Conservation (phyloP, 106 monocot species). For the Chionographis japonica region DNA sequence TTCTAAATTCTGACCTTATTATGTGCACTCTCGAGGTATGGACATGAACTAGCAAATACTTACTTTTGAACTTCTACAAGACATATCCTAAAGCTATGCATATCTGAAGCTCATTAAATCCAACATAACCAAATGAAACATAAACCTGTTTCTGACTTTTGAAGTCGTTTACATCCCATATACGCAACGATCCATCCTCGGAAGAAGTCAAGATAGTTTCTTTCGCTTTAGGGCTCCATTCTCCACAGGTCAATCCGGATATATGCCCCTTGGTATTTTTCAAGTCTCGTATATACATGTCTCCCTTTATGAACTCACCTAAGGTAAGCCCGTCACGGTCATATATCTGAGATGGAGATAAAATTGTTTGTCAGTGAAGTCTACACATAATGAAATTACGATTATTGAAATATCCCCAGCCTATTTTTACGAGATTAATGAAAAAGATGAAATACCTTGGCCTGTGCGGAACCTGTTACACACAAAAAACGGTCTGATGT, state of each 20-base stretch:
- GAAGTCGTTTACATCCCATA: constrained; percentile 96
- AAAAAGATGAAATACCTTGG: constrained; percentile 52
- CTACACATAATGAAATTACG: neutral
- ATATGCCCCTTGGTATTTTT: constrained; percentile 99
- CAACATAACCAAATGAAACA: neutral
- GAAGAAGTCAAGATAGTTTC: constrained; percentile 92
- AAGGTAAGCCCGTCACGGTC: constrained; percentile 93
- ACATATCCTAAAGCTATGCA: neutral
- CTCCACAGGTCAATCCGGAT: constrained; percentile 89
- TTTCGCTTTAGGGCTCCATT: constrained; percentile 93
- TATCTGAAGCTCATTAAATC: neutral
- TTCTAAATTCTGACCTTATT: too few relatives aligned
- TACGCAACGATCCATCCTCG: constrained; percentile 93
- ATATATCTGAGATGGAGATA: constrained; percentile 71
- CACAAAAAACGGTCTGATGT: constrained; percentile 84
- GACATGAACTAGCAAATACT: too few relatives aligned
- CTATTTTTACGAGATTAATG: neutral
- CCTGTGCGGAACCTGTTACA: constrained; percentile 92
- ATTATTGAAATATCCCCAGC: neutral
- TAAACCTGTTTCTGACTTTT: constrained; percentile 90
- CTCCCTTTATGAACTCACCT: constrained; percentile 95
- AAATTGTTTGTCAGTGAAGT: constrained; percentile 2
- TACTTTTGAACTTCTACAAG: too few relatives aligned
- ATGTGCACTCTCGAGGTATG: too few relatives aligned
- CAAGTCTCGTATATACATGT: constrained; percentile 98